These are phyloP conservation scores for Carex scoparia DNA, from an alignment of 176 grass and related monocot species.

Conservation along the genomic window DNA sequence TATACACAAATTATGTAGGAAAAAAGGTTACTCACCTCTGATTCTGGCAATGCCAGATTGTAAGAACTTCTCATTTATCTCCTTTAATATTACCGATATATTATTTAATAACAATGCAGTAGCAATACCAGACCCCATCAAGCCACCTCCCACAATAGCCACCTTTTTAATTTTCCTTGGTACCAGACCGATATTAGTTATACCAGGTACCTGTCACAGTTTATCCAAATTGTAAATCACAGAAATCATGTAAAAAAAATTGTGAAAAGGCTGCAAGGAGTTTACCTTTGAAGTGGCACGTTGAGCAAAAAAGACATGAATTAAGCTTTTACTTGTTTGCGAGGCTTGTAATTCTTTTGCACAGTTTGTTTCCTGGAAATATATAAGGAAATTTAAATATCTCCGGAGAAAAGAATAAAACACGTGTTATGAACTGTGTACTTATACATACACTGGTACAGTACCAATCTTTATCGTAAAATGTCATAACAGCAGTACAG, in stretches of 20 bases:
- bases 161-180: slow-evolving; percentile 61
- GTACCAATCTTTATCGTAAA: background rate
- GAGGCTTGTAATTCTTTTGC: slow-evolving; percentile 48
- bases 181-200: slow-evolving; percentile 57
- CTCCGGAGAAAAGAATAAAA: background rate
- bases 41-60: slow-evolving; percentile 56
- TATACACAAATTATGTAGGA: background rate
- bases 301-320: slow-evolving; percentile 78
- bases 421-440: background rate
- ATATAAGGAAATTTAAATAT: slow-evolving; percentile 21
- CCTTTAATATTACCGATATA: slow-evolving; percentile 71
- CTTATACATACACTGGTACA: background rate
- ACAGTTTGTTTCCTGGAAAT: slow-evolving; percentile 49
- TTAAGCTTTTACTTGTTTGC: slow-evolving; percentile 74
- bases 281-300: slow-evolving; percentile 88
- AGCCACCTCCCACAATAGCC: slow-evolving; percentile 64
- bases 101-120: slow-evolving; percentile 54
- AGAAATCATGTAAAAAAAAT: background rate
- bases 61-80: slow-evolving; percentile 62
- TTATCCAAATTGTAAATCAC: slow-evolving; percentile 12
- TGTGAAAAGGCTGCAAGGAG: slow-evolving; percentile 10
- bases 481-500: background rate
- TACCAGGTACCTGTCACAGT: slow-evolving; percentile 50
- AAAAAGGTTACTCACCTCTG: slow-evolving; percentile 44
- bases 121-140: slow-evolving; percentile 91